Percentiles rank a stretch among this genome's conserved stretches.
These are phyloP conservation scores for Magnusiomyces ingens DNA, from an alignment of 1,139 yeast species.

Conservation along the genomic window DNA sequence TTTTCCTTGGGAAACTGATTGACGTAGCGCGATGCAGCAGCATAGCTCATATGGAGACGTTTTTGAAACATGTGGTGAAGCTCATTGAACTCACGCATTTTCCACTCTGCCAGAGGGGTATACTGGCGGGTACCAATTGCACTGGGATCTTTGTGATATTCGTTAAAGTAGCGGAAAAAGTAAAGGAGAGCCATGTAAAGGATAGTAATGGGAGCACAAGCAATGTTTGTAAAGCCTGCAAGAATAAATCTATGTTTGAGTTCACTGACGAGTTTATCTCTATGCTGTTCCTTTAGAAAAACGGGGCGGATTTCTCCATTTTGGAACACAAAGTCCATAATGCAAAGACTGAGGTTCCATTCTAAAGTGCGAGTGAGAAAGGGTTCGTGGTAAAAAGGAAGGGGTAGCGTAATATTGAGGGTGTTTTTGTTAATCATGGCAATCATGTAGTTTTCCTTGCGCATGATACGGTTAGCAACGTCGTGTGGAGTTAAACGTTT, in stretches of 20 bases:
- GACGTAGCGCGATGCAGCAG: slow-evolving; percentile 74
- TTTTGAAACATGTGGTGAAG: slow-evolving; percentile 79
- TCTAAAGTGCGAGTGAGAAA: slow-evolving; percentile 81
- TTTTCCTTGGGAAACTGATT: slow-evolving; percentile 90
- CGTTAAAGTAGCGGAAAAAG: slow-evolving; percentile 87
- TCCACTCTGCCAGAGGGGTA: slow-evolving; percentile 95
- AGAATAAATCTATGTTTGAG: slow-evolving; percentile 70
- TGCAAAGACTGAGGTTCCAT: slow-evolving; percentile 87
- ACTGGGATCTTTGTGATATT: slow-evolving; percentile 83
- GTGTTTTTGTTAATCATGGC: slow-evolving; percentile 79
- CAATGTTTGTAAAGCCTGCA: slow-evolving; percentile 78
- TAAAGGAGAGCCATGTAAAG: slow-evolving; percentile 73
- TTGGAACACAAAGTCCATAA: slow-evolving; percentile 80
- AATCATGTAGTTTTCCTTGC: slow-evolving; percentile 87
- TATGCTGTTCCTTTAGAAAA: slow-evolving; percentile 64
- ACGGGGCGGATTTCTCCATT: slow-evolving; percentile 77
- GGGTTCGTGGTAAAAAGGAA: slow-evolving; percentile 21
- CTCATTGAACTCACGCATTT: slow-evolving; percentile 87
- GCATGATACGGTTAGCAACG: slow-evolving; percentile 91
- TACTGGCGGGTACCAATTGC: slow-evolving; percentile 80
- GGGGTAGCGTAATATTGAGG: slow-evolving; percentile 52
- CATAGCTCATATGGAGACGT: slow-evolving; percentile 68
- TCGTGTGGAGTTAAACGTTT: slow-evolving; percentile 83
- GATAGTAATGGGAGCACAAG: slow-evolving; percentile 81
- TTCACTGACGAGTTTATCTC: slow-evolving; percentile 62